phyloP scores from a whole-genome alignment of 768 basidiomycete species.

The Plicaturopsis crispa region DNA sequence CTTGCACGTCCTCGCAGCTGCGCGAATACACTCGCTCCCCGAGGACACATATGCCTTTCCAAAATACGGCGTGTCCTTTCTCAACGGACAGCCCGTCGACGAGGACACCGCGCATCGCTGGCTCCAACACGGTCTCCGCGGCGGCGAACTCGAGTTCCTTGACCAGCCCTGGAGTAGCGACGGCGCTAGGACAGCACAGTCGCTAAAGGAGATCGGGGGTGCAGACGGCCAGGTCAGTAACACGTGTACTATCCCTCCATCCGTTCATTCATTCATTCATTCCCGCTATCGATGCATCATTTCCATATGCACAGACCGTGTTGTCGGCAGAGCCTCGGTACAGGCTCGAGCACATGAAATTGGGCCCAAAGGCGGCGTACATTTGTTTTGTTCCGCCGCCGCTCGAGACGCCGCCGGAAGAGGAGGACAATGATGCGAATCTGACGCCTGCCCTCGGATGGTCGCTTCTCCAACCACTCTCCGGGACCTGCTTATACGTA shows the following conservation, averaged over 20 bases:
- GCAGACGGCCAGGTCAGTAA: constrained; percentile 27
- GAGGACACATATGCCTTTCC: constrained; percentile 79
- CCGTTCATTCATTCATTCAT: constrained; percentile 27
- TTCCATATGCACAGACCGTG: constrained; percentile 15
- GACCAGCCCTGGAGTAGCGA: constrained; percentile 50
- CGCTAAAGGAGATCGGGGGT: constrained; percentile 55
- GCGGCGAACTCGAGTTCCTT: constrained; percentile 74
- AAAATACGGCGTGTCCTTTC: constrained; percentile 72
- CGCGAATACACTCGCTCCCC: constrained; percentile 58
- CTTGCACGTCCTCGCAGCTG: too few species aligned
- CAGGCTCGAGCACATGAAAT: constrained; percentile 67
- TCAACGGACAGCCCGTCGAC: constrained; percentile 68
- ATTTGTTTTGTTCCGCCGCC: constrained; percentile 74
- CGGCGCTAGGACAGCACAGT: constrained; percentile 27
- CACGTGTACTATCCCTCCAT: constrained; percentile 16
- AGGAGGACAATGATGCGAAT: constrained; percentile 52
- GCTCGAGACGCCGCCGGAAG: constrained; percentile 30
- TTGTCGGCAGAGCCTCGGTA: constrained; percentile 23
- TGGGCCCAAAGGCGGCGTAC: constrained; percentile 63
- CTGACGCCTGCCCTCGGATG: constrained; percentile 69
- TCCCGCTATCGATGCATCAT: constrained; percentile 8
- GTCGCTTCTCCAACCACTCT: constrained; percentile 73
- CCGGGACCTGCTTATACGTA: constrained; percentile 82
- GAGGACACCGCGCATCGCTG: constrained; percentile 70
- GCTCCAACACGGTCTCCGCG: constrained; percentile 63